Conservation (phyloP, 1,284 basidiomycete species). For the Cryptococcus floricola region DNA sequence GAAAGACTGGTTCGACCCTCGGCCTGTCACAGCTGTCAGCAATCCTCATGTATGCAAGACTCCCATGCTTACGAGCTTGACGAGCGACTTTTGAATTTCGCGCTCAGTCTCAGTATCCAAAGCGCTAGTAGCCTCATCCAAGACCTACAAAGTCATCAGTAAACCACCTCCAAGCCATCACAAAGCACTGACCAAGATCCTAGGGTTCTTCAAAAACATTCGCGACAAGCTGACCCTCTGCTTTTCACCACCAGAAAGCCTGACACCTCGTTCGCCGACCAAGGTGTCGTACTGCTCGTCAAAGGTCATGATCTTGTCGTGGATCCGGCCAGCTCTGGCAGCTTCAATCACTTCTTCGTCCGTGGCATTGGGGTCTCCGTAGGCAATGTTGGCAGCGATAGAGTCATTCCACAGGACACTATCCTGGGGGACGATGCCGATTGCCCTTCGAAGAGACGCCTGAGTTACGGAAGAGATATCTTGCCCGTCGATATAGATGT, state of each 20-base stretch:
- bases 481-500: conserved; percentile 73
- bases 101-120: conserved; percentile 86
- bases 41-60: conserved; percentile 19
- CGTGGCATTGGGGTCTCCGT: conserved; percentile 77
- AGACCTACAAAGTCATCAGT: conserved; percentile 56
- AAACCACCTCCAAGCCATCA: neutral
- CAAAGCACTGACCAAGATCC: conserved; percentile 58
- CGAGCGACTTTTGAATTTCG: conserved; percentile 47
- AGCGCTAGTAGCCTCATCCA: conserved; percentile 97
- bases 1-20: conserved; percentile 82
- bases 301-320: conserved; percentile 71
- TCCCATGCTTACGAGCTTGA: conserved; percentile 85
- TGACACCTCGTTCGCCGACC: conserved; percentile 93
- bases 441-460: conserved; percentile 66
- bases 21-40: conserved; percentile 51
- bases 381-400: conserved; percentile 89
- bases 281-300: conserved; percentile 81
- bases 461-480: conserved; percentile 73
- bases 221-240: conserved; percentile 89
- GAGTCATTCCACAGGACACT: conserved; percentile 95
- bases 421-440: conserved; percentile 97
- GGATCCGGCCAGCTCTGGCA: conserved; percentile 79
- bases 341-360: conserved; percentile 87
- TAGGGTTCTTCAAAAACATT: conserved; percentile 86
- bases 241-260: conserved; percentile 99